Evolutionary conservation across 139 green algal genomes (phyloP), one percentile per base, ranked within the genome.

Genomic region (Eudorina sp.): DNA sequence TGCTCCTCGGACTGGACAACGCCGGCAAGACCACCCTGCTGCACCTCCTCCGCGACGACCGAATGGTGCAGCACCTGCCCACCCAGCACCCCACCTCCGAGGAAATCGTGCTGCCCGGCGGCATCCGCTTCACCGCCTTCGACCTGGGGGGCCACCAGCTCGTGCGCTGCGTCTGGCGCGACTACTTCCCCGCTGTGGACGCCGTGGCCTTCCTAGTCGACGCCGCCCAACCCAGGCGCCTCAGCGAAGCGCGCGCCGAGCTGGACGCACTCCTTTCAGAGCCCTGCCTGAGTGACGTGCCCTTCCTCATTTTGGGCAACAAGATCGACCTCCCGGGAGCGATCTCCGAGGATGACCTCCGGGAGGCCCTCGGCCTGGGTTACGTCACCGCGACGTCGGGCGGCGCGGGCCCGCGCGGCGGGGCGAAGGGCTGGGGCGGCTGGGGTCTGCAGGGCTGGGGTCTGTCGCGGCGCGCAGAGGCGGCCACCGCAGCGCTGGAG

Each of bases 111-210:
- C 98, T 99, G 90, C 40, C 64, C 29, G 98, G 96, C 29, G 97
- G 98, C 51, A 99, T 99, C 87, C 99, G 98, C 86, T 99, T 99
- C 94, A 98, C 98, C 88, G 97, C 97, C 4, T 99, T 99, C 90
- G 98, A 99, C 88, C 90, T 99, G 25, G 98, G 98, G 16, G 98
- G 98, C 36, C 98, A 99, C 93, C 95, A 99, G 85, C 98, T 99
- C 89, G 98, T 97, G 8, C 92, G 98, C 13, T 91, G 95, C 55
- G 96, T 99, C 8, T 99, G 98, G 98, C 99, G 98, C 90, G 97
- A 99, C 88, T 99, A 99, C 83, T 99, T 99, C 90, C 97, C 98
- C 23, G 97, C 98, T 94, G 98, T 99, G 86, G 98, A 99, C 86
- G 98, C 96, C 16, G 98, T 99, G 84, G 98, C 99, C 27, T 99